Evolutionary conservation across 2,329 filamentous ascomycete species (phyloP), one percentile per base, ranked within the genome.

Genomic region (Talaromyces sp.): DNA sequence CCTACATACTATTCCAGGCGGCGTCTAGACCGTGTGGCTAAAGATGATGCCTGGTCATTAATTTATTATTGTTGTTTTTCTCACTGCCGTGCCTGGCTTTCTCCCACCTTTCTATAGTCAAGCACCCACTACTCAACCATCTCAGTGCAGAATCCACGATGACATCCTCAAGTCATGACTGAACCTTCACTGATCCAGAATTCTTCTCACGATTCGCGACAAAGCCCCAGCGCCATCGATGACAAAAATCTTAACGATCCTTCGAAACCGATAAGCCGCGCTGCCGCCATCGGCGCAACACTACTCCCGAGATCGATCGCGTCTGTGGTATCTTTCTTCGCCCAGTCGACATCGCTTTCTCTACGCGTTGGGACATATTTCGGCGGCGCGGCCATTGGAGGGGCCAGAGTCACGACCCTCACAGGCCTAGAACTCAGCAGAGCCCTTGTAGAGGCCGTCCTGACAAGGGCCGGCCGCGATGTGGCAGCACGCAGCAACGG

Each of bases 401-500:
- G 77, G 10, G 75, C 75, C 11, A 73, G 77, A 59, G 73, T 73
- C 43, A 77, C 77, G 3, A 79, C 78, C 5, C 64, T 80, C 60
- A 79, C 76, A 2, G 72, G 77, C 14, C 61, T 80, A 41, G 77
- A 79, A 62, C 66, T 80, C 50, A 77, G 76, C 60, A 73, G 78
- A 59, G 75, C 75, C 19, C 70, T 78, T 14, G 71, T 79, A n/a
- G 78, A 80, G 62, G 71, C 72, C 19, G 74, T 80, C 46, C 63
- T 80, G 56, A 73, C 75, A 5, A 70, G 74, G 29, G 78, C 78
- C 21, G 78, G 78, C 13, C 71, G 72, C 52, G 78, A 80, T 70
- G 73, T 80, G 54, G 73, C 73, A 4, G 65, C 71, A 54, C 71
- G 68, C 65, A 81, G 71, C 65, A 80, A 83, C 38, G 81, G 88